Evolutionary conservation across 1,284 basidiomycete species (phyloP).

Genomic region (Ceratobasidium sp.): DNA sequence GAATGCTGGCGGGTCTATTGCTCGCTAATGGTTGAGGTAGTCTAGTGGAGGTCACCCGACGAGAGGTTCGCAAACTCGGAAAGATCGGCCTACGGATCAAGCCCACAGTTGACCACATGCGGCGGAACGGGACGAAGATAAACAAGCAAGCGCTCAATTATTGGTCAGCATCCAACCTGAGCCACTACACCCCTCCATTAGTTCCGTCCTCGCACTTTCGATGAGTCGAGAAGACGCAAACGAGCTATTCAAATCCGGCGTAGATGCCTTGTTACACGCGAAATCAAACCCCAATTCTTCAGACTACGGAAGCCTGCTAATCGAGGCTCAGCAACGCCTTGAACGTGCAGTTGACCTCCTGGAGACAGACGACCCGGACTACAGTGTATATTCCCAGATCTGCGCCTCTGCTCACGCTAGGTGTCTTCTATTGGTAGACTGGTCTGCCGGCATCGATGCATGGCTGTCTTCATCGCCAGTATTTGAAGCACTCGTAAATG

Average conservation of each 20-base stretch:
- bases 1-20: neutral
- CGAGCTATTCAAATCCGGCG: neutral
- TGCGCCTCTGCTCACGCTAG: conserved; percentile 8
- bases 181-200: neutral
- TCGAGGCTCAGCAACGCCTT: neutral
- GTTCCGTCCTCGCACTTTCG: neutral
- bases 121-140: no score
- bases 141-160: neutral
- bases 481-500: neutral
- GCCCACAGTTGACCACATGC: neutral
- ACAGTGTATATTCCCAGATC: conserved; percentile 1
- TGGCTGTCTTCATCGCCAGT: neutral
- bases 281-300: neutral
- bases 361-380: conserved; percentile 14
- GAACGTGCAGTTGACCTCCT: conserved; percentile 3
- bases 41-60: neutral
- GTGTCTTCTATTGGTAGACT: conserved; percentile 3
- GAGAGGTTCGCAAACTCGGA: neutral
- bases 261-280: neutral
- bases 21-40: no score
- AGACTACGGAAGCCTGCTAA: neutral
- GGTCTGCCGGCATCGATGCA: neutral
- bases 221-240: conserved; percentile 18
- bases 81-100: conserved; percentile 16
- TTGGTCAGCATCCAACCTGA: neutral